phyloP scores from a whole-genome alignment of 345 rosid genomes.

The Fremontodendron californicum region DNA sequence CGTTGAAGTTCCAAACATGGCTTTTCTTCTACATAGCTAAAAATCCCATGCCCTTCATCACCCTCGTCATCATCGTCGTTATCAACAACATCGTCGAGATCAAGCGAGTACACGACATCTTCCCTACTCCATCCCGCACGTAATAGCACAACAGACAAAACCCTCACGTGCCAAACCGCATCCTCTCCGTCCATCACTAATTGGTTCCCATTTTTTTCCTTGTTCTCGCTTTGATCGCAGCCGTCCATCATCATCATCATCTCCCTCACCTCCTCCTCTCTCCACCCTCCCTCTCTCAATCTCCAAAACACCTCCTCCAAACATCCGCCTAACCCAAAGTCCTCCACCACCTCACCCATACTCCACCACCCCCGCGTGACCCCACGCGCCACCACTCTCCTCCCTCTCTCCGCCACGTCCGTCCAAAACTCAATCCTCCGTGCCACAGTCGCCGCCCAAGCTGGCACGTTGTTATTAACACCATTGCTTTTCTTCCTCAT shows the following conservation, averaged over 20 bases:
- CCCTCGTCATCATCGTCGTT: neutral
- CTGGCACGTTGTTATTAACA: conserved; percentile 30
- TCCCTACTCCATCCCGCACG: conserved; percentile 59
- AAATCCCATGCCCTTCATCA: neutral
- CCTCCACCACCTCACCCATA: conserved; percentile 8
- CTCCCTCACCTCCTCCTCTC: conserved; percentile 69
- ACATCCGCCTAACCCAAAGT: conserved; percentile 30
- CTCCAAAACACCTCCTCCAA: conserved; percentile 67
- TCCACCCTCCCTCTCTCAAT: conserved; percentile 82
- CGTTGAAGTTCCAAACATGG: neutral
- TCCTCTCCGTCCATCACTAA: conserved; percentile 8
- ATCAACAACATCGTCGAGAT: conserved; percentile 16
- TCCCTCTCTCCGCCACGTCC: conserved; percentile 65
- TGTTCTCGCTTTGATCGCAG: conserved; percentile 17
- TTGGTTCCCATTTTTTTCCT: neutral
- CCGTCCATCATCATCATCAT: conserved; percentile 63
- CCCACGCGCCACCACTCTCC: conserved; percentile 30
- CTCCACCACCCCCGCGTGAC: conserved; percentile 51
- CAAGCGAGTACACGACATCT: conserved; percentile 61
- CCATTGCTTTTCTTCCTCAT: neutral
- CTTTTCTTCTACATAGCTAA: neutral
- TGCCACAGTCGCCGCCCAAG: conserved; percentile 50
- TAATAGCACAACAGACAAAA: conserved; percentile 29
- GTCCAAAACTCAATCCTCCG: conserved; percentile 68
- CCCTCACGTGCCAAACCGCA: conserved; percentile 24